These are phyloP conservation scores for Brassica hybrid DNA, from an alignment of 441 rosid species.

Conservation along the genomic window DNA sequence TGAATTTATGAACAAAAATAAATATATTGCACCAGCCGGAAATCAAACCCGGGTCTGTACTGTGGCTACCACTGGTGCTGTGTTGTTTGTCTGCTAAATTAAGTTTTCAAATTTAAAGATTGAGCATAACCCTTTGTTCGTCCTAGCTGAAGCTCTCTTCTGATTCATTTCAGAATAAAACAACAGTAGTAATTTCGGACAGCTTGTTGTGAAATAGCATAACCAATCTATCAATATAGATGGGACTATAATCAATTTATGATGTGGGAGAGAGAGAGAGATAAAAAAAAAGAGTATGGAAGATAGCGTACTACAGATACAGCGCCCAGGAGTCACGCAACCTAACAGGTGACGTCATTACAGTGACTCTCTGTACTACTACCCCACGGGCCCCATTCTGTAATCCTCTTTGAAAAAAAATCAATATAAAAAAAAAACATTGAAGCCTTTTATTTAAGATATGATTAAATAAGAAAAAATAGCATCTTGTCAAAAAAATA, in stretches of 20 bases:
- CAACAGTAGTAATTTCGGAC: background rate
- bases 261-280: no score
- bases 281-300: no score
- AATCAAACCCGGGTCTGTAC: constrained; percentile 97
- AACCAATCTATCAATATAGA: background rate
- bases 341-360: constrained; percentile 43
- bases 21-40: constrained; percentile 50
- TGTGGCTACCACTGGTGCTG: constrained; percentile 93
- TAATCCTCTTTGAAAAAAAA: no score
- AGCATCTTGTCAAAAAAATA: background rate
- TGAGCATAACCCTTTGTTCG: background rate
- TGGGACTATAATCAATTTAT: background rate
- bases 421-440: no score
- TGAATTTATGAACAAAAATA: background rate
- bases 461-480: background rate
- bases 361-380: constrained; percentile 40
- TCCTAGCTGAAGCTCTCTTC: background rate
- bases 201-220: background rate
- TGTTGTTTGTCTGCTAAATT: no score
- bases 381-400: constrained; percentile 19
- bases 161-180: background rate
- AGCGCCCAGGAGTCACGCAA: constrained; percentile 60
- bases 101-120: constrained; percentile 25
- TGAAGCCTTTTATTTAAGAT: background rate
- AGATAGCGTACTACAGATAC: constrained; percentile 21